Percentiles rank a stretch among this genome's conserved stretches.
These are phyloP conservation scores for Pelargonium citronellum DNA, from an alignment of 441 rosid species.

Conservation along the genomic window DNA sequence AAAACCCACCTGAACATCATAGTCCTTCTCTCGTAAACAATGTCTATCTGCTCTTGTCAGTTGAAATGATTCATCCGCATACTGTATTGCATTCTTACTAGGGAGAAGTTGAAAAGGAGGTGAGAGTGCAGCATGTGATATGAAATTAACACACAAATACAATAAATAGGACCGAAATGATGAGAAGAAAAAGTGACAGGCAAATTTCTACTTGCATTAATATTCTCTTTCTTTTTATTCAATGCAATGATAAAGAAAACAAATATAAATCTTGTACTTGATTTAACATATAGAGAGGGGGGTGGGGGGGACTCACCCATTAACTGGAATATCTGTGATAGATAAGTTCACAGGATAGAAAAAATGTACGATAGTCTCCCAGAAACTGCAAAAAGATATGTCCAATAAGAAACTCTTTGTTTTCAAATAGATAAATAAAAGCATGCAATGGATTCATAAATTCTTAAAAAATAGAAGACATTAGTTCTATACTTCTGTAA, in stretches of 20 bases:
- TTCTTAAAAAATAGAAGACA: not conserved
- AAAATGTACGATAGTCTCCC: slow-evolving; percentile 17
- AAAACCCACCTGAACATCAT: slow-evolving; percentile 23
- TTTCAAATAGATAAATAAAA: not conserved
- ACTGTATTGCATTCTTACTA: slow-evolving; percentile 15
- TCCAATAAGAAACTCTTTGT: slow-evolving; percentile 11
- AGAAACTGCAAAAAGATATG: slow-evolving; percentile 15
- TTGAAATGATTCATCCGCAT: slow-evolving; percentile 15
- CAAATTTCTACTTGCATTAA: too few relatives aligned
- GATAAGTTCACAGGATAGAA: slow-evolving; percentile 19
- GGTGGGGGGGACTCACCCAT: slow-evolving; percentile 26
- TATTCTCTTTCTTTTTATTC: too few relatives aligned
- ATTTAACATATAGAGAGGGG: too few relatives aligned
- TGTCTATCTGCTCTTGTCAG: slow-evolving; percentile 14
- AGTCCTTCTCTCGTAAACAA: slow-evolving; percentile 13
- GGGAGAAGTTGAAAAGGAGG: slow-evolving; percentile 2
- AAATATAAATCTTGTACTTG: too few relatives aligned
- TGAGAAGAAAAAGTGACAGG: too few relatives aligned
- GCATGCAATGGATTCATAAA: not conserved
- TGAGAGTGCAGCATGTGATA: not conserved
- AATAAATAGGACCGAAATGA: too few relatives aligned
- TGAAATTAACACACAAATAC: too few relatives aligned
- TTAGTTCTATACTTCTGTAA: not conserved
- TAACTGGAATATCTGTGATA: slow-evolving; percentile 16
- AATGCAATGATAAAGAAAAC: not conserved